Evolutionary conservation across 2,329 filamentous ascomycete species (phyloP).

Genomic region (Dichotomopilus funicola): DNA sequence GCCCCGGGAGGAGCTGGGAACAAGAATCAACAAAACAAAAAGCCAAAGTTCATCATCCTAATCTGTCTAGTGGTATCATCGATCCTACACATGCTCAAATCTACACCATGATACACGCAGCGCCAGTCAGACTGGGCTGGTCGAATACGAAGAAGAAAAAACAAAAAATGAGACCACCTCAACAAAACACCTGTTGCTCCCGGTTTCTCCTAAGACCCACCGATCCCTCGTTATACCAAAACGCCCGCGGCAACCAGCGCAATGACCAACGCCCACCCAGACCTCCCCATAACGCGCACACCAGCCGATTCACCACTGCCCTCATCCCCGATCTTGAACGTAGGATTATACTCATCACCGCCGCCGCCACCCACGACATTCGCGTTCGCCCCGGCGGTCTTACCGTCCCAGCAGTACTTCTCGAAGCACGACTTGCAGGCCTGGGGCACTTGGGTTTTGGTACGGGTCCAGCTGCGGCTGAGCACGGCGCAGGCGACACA

Average conservation of each 20-base stretch:
- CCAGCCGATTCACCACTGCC: slow-evolving; percentile 12
- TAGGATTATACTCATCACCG: slow-evolving; percentile 27
- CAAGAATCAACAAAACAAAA: background rate
- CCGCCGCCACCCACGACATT: slow-evolving; percentile 13
- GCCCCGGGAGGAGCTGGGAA: background rate
- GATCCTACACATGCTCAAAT: background rate
- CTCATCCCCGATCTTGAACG: slow-evolving; percentile 25
- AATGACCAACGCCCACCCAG: slow-evolving; percentile 6
- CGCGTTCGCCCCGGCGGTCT: slow-evolving; percentile 27
- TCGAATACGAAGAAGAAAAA: background rate
- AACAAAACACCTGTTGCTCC: too few species aligned
- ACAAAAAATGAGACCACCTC: background rate
- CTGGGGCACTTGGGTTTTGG: slow-evolving; percentile 59
- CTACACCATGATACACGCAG: background rate
- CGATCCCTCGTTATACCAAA: background rate
- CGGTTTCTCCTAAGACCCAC: background rate
- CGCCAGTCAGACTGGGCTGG: background rate
- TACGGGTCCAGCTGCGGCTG: slow-evolving; percentile 66
- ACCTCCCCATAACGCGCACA: background rate
- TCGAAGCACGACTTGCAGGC: slow-evolving; percentile 72
- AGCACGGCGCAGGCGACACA: slow-evolving; percentile 89
- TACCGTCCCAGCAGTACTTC: slow-evolving; percentile 93
- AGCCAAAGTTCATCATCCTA: background rate
- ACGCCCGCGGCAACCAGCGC: slow-evolving; percentile 7
- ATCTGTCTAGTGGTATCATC: slow-evolving; percentile 8